Percentiles rank a stretch among this genome's conserved stretches.
Evolutionary conservation across 225 moss, liverwort and hornwort species (phyloP).

Genomic region (Physcomitrellopsis africana): DNA sequence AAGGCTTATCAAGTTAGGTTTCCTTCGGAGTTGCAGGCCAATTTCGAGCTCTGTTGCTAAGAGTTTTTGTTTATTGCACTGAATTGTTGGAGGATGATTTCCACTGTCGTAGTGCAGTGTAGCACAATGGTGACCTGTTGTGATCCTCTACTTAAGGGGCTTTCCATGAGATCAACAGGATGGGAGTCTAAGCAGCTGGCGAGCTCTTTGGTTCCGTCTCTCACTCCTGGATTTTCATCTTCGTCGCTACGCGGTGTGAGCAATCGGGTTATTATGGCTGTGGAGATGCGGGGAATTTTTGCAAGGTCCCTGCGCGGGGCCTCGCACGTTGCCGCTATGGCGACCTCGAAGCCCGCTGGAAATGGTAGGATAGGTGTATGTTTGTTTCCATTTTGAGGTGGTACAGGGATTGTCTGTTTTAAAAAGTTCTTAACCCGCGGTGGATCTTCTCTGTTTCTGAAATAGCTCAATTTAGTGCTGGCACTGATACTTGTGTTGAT

Average conservation of each 20-base stretch:
- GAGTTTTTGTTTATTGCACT: neutral
- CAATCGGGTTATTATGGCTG: neutral
- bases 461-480: neutral
- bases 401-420: neutral
- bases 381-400: neutral
- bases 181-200: neutral
- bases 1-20: too few species aligned
- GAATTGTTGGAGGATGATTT: neutral
- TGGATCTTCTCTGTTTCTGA: too few species aligned
- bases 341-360: constrained; percentile 5
- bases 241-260: neutral
- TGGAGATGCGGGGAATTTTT: neutral
- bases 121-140: neutral
- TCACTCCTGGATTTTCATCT: neutral
- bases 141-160: neutral
- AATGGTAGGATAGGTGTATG: constrained; percentile 28
- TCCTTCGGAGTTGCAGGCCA: neutral
- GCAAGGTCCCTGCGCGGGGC: neutral
- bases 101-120: neutral
- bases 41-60: neutral
- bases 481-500: neutral
- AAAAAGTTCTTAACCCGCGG: too few species aligned
- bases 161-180: neutral
- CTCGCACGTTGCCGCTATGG: constrained; percentile 27
- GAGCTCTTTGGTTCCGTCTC: neutral